These are phyloP conservation scores for Suhomyces wounanorum DNA, from an alignment of 1,139 yeast genomes.

Conservation along the genomic window DNA sequence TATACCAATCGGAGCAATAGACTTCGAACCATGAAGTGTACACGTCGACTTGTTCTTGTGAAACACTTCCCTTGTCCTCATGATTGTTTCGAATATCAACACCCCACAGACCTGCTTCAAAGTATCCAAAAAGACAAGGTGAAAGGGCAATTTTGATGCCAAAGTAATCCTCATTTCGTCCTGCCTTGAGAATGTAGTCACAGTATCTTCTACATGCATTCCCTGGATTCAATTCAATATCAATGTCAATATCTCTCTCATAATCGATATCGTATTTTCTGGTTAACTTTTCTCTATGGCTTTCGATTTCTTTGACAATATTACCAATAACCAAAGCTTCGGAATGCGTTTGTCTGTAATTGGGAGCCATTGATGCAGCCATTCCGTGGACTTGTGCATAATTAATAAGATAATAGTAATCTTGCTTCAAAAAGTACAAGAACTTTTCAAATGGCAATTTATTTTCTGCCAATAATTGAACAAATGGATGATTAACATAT, in stretches of 20 bases:
- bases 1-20: conserved; percentile 59
- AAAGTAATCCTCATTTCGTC: conserved; percentile 57
- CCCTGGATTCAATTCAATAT: conserved; percentile 48
- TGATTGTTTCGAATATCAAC: conserved; percentile 7
- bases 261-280: conserved; percentile 47
- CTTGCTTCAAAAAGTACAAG: conserved; percentile 66
- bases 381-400: conserved; percentile 70
- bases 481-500: conserved; percentile 66
- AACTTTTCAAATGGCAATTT: conserved; percentile 53
- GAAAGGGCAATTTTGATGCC: conserved; percentile 69
- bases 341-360: conserved; percentile 50
- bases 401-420: conserved; percentile 66
- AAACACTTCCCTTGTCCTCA: conserved; percentile 11
- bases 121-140: conserved; percentile 79
- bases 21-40: conserved; percentile 64
- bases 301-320: conserved; percentile 56
- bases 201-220: conserved; percentile 62
- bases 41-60: conserved; percentile 23
- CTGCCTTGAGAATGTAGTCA: conserved; percentile 56
- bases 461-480: conserved; percentile 53
- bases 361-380: conserved; percentile 66
- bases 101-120: conserved; percentile 48
- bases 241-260: conserved; percentile 44
- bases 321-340: conserved; percentile 55
- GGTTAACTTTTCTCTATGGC: conserved; percentile 55